Evolutionary conservation across 1,139 yeast genomes (phyloP).

Genomic region (Suhomyces yuchorum): DNA sequence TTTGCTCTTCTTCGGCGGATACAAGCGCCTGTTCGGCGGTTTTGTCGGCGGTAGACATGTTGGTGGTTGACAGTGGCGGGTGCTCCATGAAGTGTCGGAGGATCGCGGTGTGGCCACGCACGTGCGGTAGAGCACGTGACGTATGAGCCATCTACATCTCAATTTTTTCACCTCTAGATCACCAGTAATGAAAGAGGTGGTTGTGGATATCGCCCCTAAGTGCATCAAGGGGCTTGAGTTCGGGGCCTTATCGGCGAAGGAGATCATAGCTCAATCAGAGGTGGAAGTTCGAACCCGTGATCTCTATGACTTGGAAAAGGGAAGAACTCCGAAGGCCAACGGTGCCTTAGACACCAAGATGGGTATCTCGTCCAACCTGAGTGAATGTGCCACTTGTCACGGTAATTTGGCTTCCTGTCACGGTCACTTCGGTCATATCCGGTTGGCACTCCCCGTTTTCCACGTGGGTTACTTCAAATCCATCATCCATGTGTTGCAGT

Average conservation of each 20-base stretch:
- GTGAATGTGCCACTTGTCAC: constrained; percentile 88
- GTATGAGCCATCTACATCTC: neutral
- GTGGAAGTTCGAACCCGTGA: constrained; percentile 93
- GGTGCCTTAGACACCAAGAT: constrained; percentile 92
- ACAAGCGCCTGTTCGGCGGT: constrained; percentile 10
- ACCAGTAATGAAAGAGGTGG: constrained; percentile 64
- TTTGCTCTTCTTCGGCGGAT: constrained; percentile 25
- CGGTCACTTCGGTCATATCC: constrained; percentile 96
- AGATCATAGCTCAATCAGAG: constrained; percentile 90
- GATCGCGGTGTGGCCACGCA: too few relatives aligned
- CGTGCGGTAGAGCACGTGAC: too few relatives aligned
- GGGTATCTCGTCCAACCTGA: constrained; percentile 89
- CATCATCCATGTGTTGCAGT: constrained; percentile 83
- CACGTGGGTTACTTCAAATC: constrained; percentile 97
- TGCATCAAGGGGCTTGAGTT: constrained; percentile 89
- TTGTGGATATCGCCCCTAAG: constrained; percentile 85
- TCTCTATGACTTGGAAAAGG: constrained; percentile 86
- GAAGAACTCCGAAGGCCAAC: constrained; percentile 72
- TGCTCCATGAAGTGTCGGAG: neutral
- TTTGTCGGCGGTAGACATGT: constrained; percentile 13
- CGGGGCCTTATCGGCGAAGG: constrained; percentile 87
- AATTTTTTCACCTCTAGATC: constrained; percentile 9
- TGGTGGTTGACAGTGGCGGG: neutral
- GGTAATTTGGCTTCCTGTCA: constrained; percentile 94
- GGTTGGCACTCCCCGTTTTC: constrained; percentile 92